phyloP scores from a whole-genome alignment of 2,329 filamentous ascomycete species.

The Cytospora piceae region DNA sequence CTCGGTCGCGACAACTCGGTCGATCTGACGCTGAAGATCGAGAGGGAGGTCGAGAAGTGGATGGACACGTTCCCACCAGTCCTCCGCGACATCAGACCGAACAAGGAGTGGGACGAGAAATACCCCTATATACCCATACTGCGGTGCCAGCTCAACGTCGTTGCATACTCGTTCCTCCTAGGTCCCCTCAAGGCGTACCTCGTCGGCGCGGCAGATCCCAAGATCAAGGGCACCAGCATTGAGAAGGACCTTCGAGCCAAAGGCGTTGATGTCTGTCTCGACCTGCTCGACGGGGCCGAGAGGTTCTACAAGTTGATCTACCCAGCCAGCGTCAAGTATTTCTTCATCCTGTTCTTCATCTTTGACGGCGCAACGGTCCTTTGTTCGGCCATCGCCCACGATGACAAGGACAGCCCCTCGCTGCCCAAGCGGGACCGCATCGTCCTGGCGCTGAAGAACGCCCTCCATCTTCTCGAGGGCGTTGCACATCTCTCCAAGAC shows the following conservation, averaged over 20 bases:
- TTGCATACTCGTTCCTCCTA: slow-evolving; percentile 35
- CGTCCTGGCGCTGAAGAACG: slow-evolving; percentile 5
- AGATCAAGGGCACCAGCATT: slow-evolving; percentile 29
- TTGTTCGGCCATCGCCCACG: slow-evolving; percentile 36
- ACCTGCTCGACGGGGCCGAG: slow-evolving; percentile 24
- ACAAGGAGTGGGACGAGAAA: slow-evolving; percentile 36
- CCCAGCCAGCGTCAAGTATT: slow-evolving; percentile 34
- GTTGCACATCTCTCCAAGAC: slow-evolving; percentile 17
- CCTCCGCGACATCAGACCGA: slow-evolving; percentile 32
- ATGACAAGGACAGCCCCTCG: slow-evolving; percentile 32
- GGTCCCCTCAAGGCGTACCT: slow-evolving; percentile 34
- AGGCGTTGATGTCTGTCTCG: slow-evolving; percentile 34
- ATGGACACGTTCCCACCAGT: slow-evolving; percentile 31
- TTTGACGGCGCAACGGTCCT: slow-evolving; percentile 36
- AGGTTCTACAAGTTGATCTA: slow-evolving; percentile 34
- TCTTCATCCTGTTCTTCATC: slow-evolving; percentile 38
- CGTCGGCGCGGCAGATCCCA: slow-evolving; percentile 29
- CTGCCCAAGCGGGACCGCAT: slow-evolving; percentile 34
- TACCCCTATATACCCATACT: slow-evolving; percentile 36
- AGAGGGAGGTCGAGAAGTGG: slow-evolving; percentile 32
- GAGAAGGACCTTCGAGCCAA: slow-evolving; percentile 32
- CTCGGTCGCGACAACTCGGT: slow-evolving; percentile 2
- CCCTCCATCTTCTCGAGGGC: slow-evolving; percentile 5
- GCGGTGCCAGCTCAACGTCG: slow-evolving; percentile 36
- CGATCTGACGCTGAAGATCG: slow-evolving; percentile 17